A percentile compares a stretch with the other conserved stretches of the same genome.
These are phyloP conservation scores for Suillus bovinus DNA, from an alignment of 768 basidiomycete species.

Conservation along the genomic window DNA sequence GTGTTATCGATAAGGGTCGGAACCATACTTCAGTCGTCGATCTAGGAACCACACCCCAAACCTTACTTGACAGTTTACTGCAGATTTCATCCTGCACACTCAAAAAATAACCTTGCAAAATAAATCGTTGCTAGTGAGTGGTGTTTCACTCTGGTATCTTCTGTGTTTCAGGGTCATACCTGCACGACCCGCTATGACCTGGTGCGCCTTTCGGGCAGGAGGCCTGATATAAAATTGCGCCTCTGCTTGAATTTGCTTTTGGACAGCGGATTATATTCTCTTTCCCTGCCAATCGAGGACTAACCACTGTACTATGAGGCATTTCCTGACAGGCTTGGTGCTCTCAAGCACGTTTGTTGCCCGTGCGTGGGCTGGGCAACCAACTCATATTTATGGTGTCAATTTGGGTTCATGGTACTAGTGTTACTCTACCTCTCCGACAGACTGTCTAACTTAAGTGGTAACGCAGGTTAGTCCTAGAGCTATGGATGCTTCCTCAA, in stretches of 20 bases:
- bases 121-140: background rate
- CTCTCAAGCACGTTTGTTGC: constrained; percentile 20
- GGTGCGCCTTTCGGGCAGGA: background rate
- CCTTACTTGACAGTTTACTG: background rate
- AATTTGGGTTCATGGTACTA: constrained; percentile 70
- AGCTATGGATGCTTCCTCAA: constrained; percentile 82
- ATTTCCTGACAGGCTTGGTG: constrained; percentile 13
- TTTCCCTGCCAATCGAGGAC: background rate
- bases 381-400: constrained; percentile 64
- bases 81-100: background rate
- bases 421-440: constrained; percentile 9
- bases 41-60: background rate
- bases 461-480: constrained; percentile 64
- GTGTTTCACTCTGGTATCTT: background rate
- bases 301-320: constrained; percentile 18
- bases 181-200: background rate
- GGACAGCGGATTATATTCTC: background rate
- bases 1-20: background rate
- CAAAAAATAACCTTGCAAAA: too few relatives aligned
- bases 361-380: constrained; percentile 20
- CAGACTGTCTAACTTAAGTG: constrained; percentile 6
- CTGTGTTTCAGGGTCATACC: background rate
- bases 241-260: background rate
- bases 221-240: background rate
- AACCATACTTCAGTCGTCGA: background rate